Percentiles rank a stretch among this genome's conserved stretches.
These are phyloP conservation scores for Pleurotus pulmonarius DNA, from an alignment of 768 basidiomycete species.

Conservation along the genomic window DNA sequence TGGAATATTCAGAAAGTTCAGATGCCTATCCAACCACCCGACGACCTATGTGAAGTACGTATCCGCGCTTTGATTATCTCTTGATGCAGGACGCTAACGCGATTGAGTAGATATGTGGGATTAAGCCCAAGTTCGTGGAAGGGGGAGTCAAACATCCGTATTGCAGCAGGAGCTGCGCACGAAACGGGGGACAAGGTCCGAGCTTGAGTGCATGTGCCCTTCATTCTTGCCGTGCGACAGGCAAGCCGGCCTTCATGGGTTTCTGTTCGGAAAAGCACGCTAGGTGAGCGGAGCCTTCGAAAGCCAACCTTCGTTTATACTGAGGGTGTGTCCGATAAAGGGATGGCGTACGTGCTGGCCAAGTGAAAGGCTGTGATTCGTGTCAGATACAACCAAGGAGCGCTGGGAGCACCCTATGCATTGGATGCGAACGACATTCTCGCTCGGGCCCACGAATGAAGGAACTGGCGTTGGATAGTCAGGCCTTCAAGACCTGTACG, in stretches of 20 bases:
- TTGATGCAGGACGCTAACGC: not conserved
- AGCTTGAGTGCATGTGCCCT: conserved; percentile 41
- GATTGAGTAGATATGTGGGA: conserved; percentile 45
- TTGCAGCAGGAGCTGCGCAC: conserved; percentile 60
- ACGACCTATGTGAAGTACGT: conserved; percentile 45
- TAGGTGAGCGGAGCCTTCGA: conserved; percentile 32
- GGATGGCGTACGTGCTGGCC: conserved; percentile 46
- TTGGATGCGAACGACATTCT: conserved; percentile 44
- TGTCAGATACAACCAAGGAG: conserved; percentile 46
- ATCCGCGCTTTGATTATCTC: not conserved
- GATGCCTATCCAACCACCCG: conserved; percentile 16
- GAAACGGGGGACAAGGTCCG: conserved; percentile 32
- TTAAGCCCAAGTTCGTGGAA: conserved; percentile 61
- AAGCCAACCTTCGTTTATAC: not conserved
- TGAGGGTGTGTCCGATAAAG: conserved; percentile 23
- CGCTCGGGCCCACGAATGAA: conserved; percentile 39
- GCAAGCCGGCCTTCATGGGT: conserved; percentile 43
- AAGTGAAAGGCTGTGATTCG: conserved; percentile 44
- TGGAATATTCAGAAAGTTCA: conserved; percentile 30
- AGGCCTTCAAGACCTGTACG: conserved; percentile 52
- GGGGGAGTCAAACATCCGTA: conserved; percentile 55
- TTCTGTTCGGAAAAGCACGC: conserved; percentile 62
- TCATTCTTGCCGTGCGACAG: conserved; percentile 47
- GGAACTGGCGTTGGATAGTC: conserved; percentile 43
- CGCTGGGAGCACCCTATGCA: conserved; percentile 39